These are phyloP conservation scores for Dictyostelium intermedium DNA, from an alignment of 78 protist species.

Conservation along the genomic window DNA sequence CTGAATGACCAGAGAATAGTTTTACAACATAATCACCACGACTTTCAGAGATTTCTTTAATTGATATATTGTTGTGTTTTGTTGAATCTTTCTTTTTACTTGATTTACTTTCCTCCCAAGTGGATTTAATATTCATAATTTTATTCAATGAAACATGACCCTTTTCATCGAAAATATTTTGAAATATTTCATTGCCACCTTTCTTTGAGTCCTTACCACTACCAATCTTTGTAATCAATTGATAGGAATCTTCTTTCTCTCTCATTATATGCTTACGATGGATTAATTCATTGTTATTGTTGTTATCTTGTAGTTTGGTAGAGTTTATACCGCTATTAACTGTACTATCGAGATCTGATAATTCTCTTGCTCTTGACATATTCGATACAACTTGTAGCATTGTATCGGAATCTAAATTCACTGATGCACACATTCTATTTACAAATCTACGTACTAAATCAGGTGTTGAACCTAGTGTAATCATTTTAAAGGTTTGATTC, in stretches of 20 bases:
- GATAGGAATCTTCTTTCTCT: slow-evolving; percentile 48
- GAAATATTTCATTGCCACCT: neutral
- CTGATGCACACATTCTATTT: slow-evolving; percentile 63
- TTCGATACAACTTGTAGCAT: slow-evolving; percentile 78
- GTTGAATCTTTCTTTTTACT: neutral
- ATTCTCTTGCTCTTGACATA: slow-evolving; percentile 62
- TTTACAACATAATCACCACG: slow-evolving; percentile 75
- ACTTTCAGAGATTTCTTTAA: slow-evolving; percentile 55
- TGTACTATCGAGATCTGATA: slow-evolving; percentile 21
- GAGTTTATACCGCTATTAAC: neutral
- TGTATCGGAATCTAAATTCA: slow-evolving; percentile 49
- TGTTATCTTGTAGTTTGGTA: neutral
- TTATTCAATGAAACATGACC: slow-evolving; percentile 32
- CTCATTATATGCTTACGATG: slow-evolving; percentile 17
- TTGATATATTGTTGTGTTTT: neutral
- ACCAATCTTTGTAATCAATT: slow-evolving; percentile 3
- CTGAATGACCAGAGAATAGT: slow-evolving; percentile 58
- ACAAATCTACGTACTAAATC: slow-evolving; percentile 72
- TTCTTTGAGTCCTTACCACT: neutral
- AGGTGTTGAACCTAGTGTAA: slow-evolving; percentile 45
- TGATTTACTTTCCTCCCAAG: slow-evolving; percentile 48
- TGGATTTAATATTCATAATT: slow-evolving; percentile 53
- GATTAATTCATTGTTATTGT: neutral
- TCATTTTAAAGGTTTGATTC: slow-evolving; percentile 68
- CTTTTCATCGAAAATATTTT: slow-evolving; percentile 63